Evolutionary conservation across 2,329 filamentous ascomycete genomes (phyloP).

Genomic region (Phoma sp.): DNA sequence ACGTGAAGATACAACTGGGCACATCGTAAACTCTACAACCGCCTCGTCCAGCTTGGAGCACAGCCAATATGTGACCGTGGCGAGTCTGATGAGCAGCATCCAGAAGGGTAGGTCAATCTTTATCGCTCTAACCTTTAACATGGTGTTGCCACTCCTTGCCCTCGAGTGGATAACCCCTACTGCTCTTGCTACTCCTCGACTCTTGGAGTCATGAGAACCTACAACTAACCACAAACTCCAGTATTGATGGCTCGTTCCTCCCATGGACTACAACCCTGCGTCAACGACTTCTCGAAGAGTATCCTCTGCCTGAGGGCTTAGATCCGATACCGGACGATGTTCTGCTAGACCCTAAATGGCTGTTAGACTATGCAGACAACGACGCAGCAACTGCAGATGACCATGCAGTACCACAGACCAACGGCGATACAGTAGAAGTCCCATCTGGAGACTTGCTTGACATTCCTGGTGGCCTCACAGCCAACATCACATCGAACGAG

Average conservation of each 20-base stretch:
- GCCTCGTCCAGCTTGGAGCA: conserved; percentile 83
- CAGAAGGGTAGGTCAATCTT: conserved; percentile 75
- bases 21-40: conserved; percentile 83
- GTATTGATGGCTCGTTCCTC: conserved; percentile 81
- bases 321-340: conserved; percentile 75
- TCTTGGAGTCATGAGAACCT: not conserved
- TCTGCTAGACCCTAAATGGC: conserved; percentile 78
- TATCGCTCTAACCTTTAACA: not conserved
- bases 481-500: conserved; percentile 68
- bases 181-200: not conserved
- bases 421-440: conserved; percentile 16
- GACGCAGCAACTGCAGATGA: conserved; percentile 2
- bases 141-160: not conserved
- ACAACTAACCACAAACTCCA: conserved; percentile 43
- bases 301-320: conserved; percentile 71
- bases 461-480: conserved; percentile 63
- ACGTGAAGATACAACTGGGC: conserved; percentile 84
- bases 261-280: conserved; percentile 76
- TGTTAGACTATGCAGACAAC: conserved; percentile 54
- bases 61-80: conserved; percentile 76
- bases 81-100: conserved; percentile 92
- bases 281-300: conserved; percentile 68
- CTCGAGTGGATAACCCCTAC: not conserved
- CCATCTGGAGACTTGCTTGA: conserved; percentile 60
- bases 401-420: not conserved